A percentile compares a stretch with the other conserved stretches of the same genome.
Conservation (phyloP, 164 flowering plant genomes). For the Dillenia turbinata region DNA sequence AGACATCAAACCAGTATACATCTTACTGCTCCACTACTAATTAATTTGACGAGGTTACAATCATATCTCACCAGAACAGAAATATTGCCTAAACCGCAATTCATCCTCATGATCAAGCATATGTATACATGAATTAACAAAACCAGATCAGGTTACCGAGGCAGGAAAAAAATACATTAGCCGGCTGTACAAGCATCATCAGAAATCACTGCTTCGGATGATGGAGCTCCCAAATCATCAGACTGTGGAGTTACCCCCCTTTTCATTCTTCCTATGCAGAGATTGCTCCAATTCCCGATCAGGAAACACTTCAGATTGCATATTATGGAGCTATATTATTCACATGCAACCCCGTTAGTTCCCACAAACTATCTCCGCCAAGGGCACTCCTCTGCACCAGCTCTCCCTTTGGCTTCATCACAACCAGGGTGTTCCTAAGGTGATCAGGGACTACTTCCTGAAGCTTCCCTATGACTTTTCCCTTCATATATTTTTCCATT, state of each 20-base stretch:
- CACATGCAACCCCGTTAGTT: background rate
- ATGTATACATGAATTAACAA: too few relatives aligned
- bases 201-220: too few relatives aligned
- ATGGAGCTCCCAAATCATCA: slow-evolving; percentile 1
- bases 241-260: background rate
- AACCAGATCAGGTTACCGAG: too few relatives aligned
- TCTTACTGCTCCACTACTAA: too few relatives aligned
- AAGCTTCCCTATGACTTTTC: slow-evolving; percentile 1
- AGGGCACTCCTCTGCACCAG: slow-evolving; percentile 2
- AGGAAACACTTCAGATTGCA: slow-evolving; percentile 1
- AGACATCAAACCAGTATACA: too few relatives aligned
- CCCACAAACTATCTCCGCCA: slow-evolving; percentile 3
- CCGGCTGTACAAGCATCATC: too few relatives aligned
- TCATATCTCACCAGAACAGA: too few relatives aligned
- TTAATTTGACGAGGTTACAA: too few relatives aligned
- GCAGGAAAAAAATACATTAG: too few relatives aligned
- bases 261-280: background rate
- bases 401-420: background rate
- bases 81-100: too few relatives aligned
- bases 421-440: slow-evolving; percentile 1
- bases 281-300: background rate
- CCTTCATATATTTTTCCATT: slow-evolving; percentile 1
- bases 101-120: too few relatives aligned
- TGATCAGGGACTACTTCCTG: slow-evolving; percentile 3
- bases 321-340: background rate